Conservation (phyloP, 169 alveolate genomes). For the Plasmodium inui region DNA sequence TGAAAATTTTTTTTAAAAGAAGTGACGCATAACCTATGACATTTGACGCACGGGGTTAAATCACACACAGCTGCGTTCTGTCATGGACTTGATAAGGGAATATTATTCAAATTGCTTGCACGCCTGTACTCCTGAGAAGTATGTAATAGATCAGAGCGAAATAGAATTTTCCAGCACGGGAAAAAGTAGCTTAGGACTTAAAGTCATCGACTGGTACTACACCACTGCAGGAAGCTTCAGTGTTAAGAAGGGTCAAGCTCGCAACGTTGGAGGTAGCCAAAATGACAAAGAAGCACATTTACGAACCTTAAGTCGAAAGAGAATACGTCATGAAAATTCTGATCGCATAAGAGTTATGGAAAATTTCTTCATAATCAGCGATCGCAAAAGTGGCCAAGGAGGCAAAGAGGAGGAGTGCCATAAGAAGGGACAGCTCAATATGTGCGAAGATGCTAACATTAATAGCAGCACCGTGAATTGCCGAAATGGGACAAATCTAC, state of each 20-base stretch:
- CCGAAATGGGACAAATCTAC: not conserved
- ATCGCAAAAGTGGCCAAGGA: not conserved
- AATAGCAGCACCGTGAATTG: not conserved
- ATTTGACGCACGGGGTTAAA: not conserved
- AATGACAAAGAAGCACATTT: not conserved
- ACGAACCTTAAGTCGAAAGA: not conserved
- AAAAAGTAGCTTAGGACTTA: constrained; percentile 8
- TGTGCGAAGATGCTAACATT: not conserved
- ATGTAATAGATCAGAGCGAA: constrained; percentile 57
- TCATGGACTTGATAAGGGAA: constrained; percentile 19
- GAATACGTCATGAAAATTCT: constrained; percentile 1
- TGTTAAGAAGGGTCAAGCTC: not conserved
- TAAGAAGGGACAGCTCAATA: not conserved
- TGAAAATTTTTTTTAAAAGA: not conserved
- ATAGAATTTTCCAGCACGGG: constrained; percentile 23
- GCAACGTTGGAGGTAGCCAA: not conserved
- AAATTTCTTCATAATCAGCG: constrained; percentile 1
- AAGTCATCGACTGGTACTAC: constrained; percentile 29
- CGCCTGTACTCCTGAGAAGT: constrained; percentile 56
- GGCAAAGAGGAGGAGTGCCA: not conserved
- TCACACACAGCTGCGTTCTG: not conserved
- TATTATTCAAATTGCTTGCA: constrained; percentile 28
- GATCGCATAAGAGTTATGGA: constrained; percentile 20
- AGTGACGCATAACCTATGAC: not conserved
- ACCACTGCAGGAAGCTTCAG: constrained; percentile 10